These are phyloP conservation scores for Syzygium syzygioides DNA, from an alignment of 441 rosid species.

Conservation along the genomic window DNA sequence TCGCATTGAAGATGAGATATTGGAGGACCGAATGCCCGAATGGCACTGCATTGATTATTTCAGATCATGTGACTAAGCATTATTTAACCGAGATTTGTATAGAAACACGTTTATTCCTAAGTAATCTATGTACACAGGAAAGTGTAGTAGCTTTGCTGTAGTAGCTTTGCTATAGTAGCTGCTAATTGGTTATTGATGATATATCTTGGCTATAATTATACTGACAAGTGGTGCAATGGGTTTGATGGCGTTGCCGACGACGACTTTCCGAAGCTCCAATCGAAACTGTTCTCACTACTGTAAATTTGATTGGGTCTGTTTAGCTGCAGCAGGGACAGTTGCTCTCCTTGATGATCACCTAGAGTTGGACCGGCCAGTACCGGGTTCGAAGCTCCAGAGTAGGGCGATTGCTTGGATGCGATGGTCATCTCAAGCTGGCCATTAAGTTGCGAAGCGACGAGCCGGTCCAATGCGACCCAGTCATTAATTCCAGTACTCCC, in stretches of 20 bases:
- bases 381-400: neutral
- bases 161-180: neutral
- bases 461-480: slow-evolving; percentile 35
- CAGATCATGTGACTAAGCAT: neutral
- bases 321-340: neutral
- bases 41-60: slow-evolving; percentile 8
- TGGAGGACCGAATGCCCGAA: slow-evolving; percentile 16
- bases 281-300: neutral
- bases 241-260: slow-evolving; percentile 58
- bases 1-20: slow-evolving; percentile 5
- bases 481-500: slow-evolving; percentile 19
- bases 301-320: slow-evolving; percentile 17
- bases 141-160: neutral
- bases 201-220: slow-evolving; percentile 18
- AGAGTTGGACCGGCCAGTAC: neutral
- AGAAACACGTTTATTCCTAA: neutral
- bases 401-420: neutral
- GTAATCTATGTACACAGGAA: neutral
- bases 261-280: slow-evolving; percentile 8
- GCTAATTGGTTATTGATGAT: neutral
- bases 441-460: slow-evolving; percentile 15
- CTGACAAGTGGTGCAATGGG: slow-evolving; percentile 79
- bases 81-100: neutral
- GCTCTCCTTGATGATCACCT: neutral
- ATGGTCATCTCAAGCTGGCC: slow-evolving; percentile 20